phyloP scores from a whole-genome alignment of 768 basidiomycete genomes.

The Panaeolus papilionaceus region DNA sequence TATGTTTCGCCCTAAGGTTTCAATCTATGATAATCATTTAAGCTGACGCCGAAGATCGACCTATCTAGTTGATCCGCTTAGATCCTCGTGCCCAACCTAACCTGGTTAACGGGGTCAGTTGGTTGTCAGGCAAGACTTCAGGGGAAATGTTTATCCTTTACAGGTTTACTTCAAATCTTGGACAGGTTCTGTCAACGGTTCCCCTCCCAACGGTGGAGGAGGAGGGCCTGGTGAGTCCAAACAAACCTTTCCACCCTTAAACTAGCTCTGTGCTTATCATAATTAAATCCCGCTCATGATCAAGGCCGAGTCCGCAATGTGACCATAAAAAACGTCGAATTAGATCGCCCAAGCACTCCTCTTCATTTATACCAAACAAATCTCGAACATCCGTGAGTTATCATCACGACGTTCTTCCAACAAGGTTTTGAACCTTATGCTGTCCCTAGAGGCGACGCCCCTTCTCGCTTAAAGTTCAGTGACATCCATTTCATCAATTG shows the following conservation, averaged over 20 bases:
- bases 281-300: neutral
- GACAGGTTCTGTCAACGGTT: constrained; percentile 55
- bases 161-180: constrained; percentile 65
- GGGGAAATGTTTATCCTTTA: constrained; percentile 11
- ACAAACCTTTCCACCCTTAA: neutral
- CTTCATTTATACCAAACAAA: constrained; percentile 61
- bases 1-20: constrained; percentile 23
- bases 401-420: neutral
- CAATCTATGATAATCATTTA: constrained; percentile 25
- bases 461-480: constrained; percentile 53
- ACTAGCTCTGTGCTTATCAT: neutral
- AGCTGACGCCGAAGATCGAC: constrained; percentile 37
- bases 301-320: constrained; percentile 54
- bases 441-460: constrained; percentile 45
- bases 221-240: constrained; percentile 50
- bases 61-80: constrained; percentile 50
- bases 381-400: constrained; percentile 46
- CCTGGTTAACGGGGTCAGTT: constrained; percentile 54
- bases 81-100: constrained; percentile 58
- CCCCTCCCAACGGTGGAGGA: constrained; percentile 62
- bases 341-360: constrained; percentile 53
- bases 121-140: neutral
- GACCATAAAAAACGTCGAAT: constrained; percentile 43
- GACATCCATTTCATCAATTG: constrained; percentile 53
- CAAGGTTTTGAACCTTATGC: neutral